Percentiles rank a stretch among this genome's conserved stretches.
Evolutionary conservation across 2,329 filamentous ascomycete genomes (phyloP).

Genomic region (Xylaria sp.): DNA sequence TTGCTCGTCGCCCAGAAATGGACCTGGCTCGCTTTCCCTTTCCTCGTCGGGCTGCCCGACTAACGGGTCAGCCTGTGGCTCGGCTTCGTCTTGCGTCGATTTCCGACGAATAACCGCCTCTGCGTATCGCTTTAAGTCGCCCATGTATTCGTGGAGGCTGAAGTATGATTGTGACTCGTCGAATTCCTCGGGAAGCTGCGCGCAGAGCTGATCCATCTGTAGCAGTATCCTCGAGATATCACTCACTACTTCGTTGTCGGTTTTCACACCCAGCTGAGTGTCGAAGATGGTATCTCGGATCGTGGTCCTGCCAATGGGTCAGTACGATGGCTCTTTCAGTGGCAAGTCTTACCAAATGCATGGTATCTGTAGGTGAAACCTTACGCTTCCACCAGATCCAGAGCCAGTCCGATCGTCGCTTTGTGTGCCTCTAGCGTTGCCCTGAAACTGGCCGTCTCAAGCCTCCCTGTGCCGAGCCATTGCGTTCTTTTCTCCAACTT

Average conservation of each 20-base stretch:
- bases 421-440: constrained; percentile 37
- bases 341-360: not conserved
- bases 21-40: constrained; percentile 20
- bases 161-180: constrained; percentile 64
- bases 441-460: constrained; percentile 32
- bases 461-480: constrained; percentile 35
- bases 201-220: constrained; percentile 33
- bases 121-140: constrained; percentile 63
- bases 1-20: constrained; percentile 27
- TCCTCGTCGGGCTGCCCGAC: not conserved
- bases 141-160: constrained; percentile 62
- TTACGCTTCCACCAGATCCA: constrained; percentile 39
- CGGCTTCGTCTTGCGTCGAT: constrained; percentile 22
- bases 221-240: constrained; percentile 34
- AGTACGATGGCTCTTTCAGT: constrained; percentile 14
- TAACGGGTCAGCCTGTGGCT: not conserved
- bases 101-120: constrained; percentile 24
- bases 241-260: constrained; percentile 25
- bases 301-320: constrained; percentile 24
- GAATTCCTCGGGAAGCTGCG: constrained; percentile 38
- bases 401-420: constrained; percentile 35
- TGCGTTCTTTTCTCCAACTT: constrained; percentile 34
- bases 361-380: constrained; percentile 14
- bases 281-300: constrained; percentile 24
- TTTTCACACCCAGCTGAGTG: constrained; percentile 20